phyloP scores from a whole-genome alignment of 345 rosid genomes.

The Theobroma cacao region DNA sequence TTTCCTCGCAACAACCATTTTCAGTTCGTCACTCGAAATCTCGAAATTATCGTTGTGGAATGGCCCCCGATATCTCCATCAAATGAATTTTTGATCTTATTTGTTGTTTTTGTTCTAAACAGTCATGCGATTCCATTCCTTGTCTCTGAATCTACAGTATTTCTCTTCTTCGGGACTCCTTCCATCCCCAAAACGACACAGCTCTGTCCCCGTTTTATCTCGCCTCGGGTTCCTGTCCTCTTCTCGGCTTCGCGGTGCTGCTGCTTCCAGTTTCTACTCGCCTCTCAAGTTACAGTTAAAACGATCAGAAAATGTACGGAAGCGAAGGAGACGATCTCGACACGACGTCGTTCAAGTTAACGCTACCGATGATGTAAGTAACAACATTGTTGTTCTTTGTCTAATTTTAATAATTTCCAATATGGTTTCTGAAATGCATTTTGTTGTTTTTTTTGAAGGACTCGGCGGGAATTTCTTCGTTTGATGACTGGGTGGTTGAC shows the following conservation, averaged over 20 bases:
- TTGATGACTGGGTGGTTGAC: constrained; percentile 49
- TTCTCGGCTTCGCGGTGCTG: constrained; percentile 3
- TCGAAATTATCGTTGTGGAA: not conserved
- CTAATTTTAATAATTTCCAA: not conserved
- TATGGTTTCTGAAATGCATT: not conserved
- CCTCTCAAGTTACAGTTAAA: constrained; percentile 25
- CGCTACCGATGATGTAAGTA: constrained; percentile 53
- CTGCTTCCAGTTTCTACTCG: not conserved
- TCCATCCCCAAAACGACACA: not conserved
- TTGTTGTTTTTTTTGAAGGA: constrained; percentile 29
- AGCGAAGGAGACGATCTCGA: constrained; percentile 17
- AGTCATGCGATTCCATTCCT: constrained; percentile 39
- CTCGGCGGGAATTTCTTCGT: constrained; percentile 29
- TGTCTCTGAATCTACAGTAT: constrained; percentile 6
- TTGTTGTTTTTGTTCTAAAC: not conserved
- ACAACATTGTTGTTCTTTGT: not conserved
- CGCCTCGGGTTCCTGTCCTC: not conserved
- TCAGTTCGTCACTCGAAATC: not conserved
- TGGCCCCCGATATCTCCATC: not conserved
- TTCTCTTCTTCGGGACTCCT: not conserved
- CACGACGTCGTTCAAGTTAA: constrained; percentile 25
- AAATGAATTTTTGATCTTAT: not conserved
- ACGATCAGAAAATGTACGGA: constrained; percentile 23
- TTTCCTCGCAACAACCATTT: not conserved
- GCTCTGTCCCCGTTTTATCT: not conserved